Conservation (phyloP, 352 stramenopile species). For the Aphanomyces cochlioides region DNA sequence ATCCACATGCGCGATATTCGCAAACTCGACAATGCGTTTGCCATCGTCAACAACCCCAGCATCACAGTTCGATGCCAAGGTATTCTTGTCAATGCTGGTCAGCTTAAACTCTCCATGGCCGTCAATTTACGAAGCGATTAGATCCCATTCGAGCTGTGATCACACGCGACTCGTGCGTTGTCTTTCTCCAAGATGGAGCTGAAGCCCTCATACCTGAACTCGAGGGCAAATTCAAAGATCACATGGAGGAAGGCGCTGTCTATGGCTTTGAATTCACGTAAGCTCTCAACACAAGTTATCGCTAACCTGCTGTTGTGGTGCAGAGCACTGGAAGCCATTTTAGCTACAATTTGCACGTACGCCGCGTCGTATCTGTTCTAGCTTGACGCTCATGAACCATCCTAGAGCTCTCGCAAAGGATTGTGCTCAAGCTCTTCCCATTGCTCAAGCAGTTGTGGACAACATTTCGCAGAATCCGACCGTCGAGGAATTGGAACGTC, state of each 20-base stretch:
- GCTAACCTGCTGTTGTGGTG: neutral
- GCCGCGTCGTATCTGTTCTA: neutral
- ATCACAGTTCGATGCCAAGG: slow-evolving; percentile 71
- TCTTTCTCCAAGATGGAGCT: slow-evolving; percentile 46
- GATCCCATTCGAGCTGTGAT: slow-evolving; percentile 70
- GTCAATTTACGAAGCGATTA: slow-evolving; percentile 7
- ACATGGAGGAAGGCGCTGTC: slow-evolving; percentile 43
- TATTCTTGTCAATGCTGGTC: slow-evolving; percentile 75
- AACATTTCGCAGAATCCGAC: slow-evolving; percentile 47
- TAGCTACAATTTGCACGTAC: slow-evolving; percentile 42
- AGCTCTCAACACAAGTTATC: neutral
- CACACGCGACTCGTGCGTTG: slow-evolving; percentile 56
- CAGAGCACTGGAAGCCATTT: slow-evolving; percentile 51
- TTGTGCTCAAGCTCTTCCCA: slow-evolving; percentile 43
- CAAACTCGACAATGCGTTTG: slow-evolving; percentile 69
- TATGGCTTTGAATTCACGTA: slow-evolving; percentile 45
- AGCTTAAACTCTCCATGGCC: too few species aligned
- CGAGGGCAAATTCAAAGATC: slow-evolving; percentile 45
- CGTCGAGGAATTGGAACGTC: slow-evolving; percentile 50
- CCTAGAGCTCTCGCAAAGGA: slow-evolving; percentile 49
- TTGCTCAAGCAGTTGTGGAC: slow-evolving; percentile 48
- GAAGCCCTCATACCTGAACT: slow-evolving; percentile 14
- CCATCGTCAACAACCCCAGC: slow-evolving; percentile 63
- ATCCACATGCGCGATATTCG: slow-evolving; percentile 76
- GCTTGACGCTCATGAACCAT: neutral